A percentile compares a stretch with the other conserved stretches of the same genome.
Conservation (phyloP, 306 rosid genomes). For the Benincasa hispida region DNA sequence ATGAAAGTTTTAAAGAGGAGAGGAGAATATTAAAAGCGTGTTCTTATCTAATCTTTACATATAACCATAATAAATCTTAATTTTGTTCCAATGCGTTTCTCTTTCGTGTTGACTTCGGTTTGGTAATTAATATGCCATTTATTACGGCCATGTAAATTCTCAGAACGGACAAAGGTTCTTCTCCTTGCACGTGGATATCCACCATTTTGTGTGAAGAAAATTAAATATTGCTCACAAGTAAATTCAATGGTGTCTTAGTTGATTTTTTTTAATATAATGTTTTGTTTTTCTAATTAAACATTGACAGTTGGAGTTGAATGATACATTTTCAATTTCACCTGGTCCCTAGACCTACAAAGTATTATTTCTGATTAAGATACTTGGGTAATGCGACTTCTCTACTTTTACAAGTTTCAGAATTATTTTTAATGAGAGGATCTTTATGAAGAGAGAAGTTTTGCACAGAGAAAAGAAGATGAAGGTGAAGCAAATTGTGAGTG, state of each 20-base stretch:
- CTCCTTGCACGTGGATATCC: conserved; percentile 4
- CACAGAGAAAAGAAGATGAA: not conserved
- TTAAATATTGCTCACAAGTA: not conserved
- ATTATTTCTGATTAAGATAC: not conserved
- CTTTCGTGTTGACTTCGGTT: not conserved
- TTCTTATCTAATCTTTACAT: not conserved
- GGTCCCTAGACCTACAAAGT: not conserved
- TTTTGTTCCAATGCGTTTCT: not conserved
- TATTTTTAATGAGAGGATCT: not conserved
- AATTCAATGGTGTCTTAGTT: not conserved
- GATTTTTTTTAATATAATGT: not conserved
- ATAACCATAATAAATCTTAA: not conserved
- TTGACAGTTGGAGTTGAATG: conserved; percentile 8
- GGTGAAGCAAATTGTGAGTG: not conserved
- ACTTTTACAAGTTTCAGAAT: conserved; percentile 1
- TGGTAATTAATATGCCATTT: not conserved
- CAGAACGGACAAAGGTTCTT: not conserved
- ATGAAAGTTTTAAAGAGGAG: not conserved
- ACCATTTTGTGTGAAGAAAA: not conserved
- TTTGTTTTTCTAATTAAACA: not conserved
- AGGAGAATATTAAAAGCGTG: not conserved
- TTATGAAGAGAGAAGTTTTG: not conserved
- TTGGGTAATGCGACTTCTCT: not conserved
- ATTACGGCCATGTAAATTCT: conserved; percentile 4
- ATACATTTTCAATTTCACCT: not conserved